Conservation (phyloP, 2,329 filamentous ascomycete genomes). For the Neopestalotiopsis sp. region DNA sequence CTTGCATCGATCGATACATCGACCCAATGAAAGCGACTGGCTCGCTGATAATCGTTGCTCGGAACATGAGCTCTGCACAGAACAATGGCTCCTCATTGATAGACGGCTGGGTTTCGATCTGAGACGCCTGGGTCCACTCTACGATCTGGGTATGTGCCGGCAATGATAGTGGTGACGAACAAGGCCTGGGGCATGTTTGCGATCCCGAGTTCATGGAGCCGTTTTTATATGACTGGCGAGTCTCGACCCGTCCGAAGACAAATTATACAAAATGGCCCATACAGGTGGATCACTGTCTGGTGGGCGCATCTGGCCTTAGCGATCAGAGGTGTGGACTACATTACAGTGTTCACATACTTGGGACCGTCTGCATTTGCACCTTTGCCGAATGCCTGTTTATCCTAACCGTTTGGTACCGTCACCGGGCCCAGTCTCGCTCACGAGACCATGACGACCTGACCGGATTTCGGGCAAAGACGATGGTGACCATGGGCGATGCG, state of each 20-base stretch:
- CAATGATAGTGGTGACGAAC: not conserved
- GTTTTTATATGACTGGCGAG: not conserved
- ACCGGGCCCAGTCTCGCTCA: not conserved
- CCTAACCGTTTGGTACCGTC: not conserved
- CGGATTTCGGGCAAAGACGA: not conserved
- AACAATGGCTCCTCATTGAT: slow-evolving; percentile 17
- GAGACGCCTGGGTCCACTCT: slow-evolving; percentile 8
- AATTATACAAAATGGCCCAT: not conserved
- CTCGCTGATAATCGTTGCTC: slow-evolving; percentile 14
- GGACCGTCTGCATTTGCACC: slow-evolving; percentile 12
- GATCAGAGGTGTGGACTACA: slow-evolving; percentile 16
- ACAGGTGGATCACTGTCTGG: slow-evolving; percentile 15
- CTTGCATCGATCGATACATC: slow-evolving; percentile 10
- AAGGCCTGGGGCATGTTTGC: not conserved
- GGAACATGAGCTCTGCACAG: slow-evolving; percentile 13
- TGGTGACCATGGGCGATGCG: slow-evolving; percentile 20
- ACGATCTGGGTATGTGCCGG: slow-evolving; percentile 15
- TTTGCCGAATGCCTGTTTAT: slow-evolving; percentile 11
- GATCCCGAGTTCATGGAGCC: not conserved
- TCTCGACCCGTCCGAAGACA: not conserved
- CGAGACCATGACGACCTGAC: not conserved
- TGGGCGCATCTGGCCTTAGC: slow-evolving; percentile 13
- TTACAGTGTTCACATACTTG: slow-evolving; percentile 18
- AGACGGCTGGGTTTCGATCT: slow-evolving; percentile 12
- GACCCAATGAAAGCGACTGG: slow-evolving; percentile 8